Evolutionary conservation across 345 rosid genomes (phyloP).

Genomic region (Adansonia digitata): DNA sequence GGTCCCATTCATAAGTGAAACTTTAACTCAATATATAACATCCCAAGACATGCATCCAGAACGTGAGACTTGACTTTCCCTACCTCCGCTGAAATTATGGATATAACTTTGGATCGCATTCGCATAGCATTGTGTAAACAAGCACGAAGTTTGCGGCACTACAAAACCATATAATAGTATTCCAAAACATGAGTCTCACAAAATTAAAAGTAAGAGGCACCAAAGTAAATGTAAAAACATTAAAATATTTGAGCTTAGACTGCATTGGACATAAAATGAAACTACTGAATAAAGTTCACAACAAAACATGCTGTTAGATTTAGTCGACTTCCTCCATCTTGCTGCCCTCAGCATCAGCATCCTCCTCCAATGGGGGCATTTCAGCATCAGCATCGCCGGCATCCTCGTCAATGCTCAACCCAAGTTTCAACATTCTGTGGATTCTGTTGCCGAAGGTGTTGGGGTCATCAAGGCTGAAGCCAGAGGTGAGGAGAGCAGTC

Average conservation of each 20-base stretch:
- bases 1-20: no score
- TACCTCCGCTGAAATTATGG: no score
- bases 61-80: not conserved
- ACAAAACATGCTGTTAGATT: not conserved
- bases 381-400: constrained; percentile 73
- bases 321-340: constrained; percentile 94
- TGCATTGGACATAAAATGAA: not conserved
- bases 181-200: not conserved
- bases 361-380: constrained; percentile 74
- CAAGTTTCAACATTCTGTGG: no score
- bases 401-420: no score
- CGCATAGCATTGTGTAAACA: not conserved
- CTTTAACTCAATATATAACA: no score
- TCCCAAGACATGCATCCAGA: no score
- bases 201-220: not conserved
- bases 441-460: no score
- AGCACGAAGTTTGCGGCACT: not conserved
- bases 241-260: not conserved
- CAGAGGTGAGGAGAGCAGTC: no score
- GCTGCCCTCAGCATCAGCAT: constrained; percentile 70
- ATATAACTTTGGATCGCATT: no score
- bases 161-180: not conserved
- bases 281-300: not conserved
- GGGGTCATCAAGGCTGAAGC: no score
- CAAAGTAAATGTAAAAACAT: not conserved